A percentile compares a stretch with the other conserved stretches of the same genome.
Evolutionary conservation across 352 stramenopile species (phyloP).

Genomic region (Globisporangium ultimum): DNA sequence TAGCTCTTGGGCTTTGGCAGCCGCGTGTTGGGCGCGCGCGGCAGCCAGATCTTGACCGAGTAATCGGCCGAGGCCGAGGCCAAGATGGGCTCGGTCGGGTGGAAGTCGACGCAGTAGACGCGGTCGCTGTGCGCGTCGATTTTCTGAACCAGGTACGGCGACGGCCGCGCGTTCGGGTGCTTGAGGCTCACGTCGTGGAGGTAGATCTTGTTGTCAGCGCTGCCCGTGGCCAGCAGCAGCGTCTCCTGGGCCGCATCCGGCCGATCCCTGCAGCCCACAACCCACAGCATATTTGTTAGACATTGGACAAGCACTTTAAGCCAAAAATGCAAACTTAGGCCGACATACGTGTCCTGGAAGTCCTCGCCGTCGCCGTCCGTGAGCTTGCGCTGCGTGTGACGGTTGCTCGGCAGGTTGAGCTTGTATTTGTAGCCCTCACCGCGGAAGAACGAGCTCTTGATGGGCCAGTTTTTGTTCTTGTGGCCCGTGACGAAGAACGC

Average conservation of each 20-base stretch:
- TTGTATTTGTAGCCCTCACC: slow-evolving; percentile 88
- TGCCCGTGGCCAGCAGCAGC: slow-evolving; percentile 80
- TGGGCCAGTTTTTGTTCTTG: slow-evolving; percentile 91
- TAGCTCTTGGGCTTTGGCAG: slow-evolving; percentile 65
- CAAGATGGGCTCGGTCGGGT: slow-evolving; percentile 81
- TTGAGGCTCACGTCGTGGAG: slow-evolving; percentile 80
- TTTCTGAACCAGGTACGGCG: slow-evolving; percentile 72
- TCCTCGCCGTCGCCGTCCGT: slow-evolving; percentile 78
- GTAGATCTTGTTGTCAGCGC: slow-evolving; percentile 87
- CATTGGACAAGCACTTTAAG: background rate
- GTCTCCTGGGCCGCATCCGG: slow-evolving; percentile 60
- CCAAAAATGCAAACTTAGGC: background rate
- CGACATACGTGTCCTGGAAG: slow-evolving; percentile 39
- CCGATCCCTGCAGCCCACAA: slow-evolving; percentile 25
- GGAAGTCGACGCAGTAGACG: slow-evolving; percentile 89
- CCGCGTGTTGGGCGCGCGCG: slow-evolving; percentile 39
- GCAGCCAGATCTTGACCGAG: slow-evolving; percentile 86
- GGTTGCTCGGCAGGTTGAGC: slow-evolving; percentile 52
- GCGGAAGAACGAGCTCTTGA: slow-evolving; percentile 88
- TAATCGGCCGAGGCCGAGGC: slow-evolving; percentile 83
- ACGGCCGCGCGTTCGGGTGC: slow-evolving; percentile 36
- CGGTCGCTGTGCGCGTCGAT: slow-evolving; percentile 85
- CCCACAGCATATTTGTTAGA: too few species aligned
- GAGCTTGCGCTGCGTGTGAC: slow-evolving; percentile 58
- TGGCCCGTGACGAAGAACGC: slow-evolving; percentile 78